Base-by-base conservation (phyloP, 2,329 filamentous ascomycete genomes). In the Venturia nashicola region DNA sequence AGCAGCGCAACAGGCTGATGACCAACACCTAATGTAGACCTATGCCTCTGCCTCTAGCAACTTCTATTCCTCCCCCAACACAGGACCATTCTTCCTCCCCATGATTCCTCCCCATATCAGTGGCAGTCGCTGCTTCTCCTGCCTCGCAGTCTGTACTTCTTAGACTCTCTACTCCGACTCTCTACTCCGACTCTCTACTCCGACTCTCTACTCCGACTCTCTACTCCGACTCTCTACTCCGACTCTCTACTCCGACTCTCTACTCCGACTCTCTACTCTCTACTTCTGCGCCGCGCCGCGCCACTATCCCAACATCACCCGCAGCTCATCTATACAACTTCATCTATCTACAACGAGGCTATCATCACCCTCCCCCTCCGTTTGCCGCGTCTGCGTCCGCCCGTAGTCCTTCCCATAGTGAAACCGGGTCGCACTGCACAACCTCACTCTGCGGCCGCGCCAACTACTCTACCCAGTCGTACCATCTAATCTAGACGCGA, bases 401-500 rank as follows among this genome's bases (percentile, higher is more conserved):
- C 57, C 42, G 39, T 34, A 32, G n/a, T n/a, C n/a, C 11, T 27
- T 23, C 36, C 27, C 20, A 27, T 61, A 18, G 43, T 46, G 43
- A 61, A 44, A 61, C 40, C 34, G 32, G 42, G 44, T 18, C 46
- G 23, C 3, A 23, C 39, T 32, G 34, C 51, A 57, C 51, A 9
- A 36, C 27, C 51, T 36, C 51, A 48, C 44, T 39, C 36, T 48
- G 18, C 44, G 44, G 44, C 44, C 44, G 44, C 44, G 12, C 32
- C 14, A 36, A 5, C 32, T 36, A 36, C 51, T 57, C 16, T 36
- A 32, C 32, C 51, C 51, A 14, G 51, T 57, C 14, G 51, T 57
- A 36, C 51, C 51, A 57, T 57, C 51, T 36, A 57, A 57, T 57
- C 51, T 57, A 57, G 51, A 57, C 51, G 32, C 32, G 27, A 57